Conservation (phyloP, 1,284 basidiomycete genomes). For the Leccinum ponderosum region DNA sequence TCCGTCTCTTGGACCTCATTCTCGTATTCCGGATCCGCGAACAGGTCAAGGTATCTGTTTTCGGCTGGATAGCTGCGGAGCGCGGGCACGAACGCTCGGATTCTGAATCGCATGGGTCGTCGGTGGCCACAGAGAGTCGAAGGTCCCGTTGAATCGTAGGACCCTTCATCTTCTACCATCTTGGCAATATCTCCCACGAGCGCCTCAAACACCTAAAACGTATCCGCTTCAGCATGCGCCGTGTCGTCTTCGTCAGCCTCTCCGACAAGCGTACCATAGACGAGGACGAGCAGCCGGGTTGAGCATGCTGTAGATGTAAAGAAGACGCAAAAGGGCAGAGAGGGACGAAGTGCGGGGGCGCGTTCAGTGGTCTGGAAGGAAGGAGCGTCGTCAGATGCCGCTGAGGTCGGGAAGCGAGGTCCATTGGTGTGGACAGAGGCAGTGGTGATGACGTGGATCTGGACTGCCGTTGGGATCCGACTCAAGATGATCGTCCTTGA, state of each 20-base stretch:
- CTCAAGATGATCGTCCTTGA: conserved; percentile 49
- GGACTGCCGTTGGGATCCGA: conserved; percentile 25
- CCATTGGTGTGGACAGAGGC: not conserved
- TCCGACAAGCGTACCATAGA: conserved; percentile 62
- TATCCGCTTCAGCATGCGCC: conserved; percentile 73
- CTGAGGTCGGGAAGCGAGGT: conserved; percentile 28
- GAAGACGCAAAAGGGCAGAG: conserved; percentile 64
- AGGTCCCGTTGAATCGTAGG: too few species aligned
- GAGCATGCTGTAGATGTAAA: conserved; percentile 71
- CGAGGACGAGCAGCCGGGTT: conserved; percentile 70
- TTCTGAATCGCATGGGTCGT: conserved; percentile 39
- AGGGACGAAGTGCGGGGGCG: conserved; percentile 54
- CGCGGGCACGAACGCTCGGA: too few species aligned
- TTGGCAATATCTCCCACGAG: conserved; percentile 72
- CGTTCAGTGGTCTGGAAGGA: conserved; percentile 45
- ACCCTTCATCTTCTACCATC: conserved; percentile 62
- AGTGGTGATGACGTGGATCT: conserved; percentile 25
- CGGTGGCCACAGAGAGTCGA: too few species aligned
- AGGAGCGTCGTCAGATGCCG: conserved; percentile 49
- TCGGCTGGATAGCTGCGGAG: too few species aligned
- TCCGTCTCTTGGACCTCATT: conserved; percentile 8
- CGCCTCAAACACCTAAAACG: conserved; percentile 79
- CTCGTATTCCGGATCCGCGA: too few species aligned
- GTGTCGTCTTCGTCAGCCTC: conserved; percentile 63
- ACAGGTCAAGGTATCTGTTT: too few species aligned